Base-by-base conservation (phyloP, 345 rosid genomes). In the Populus euphratica region DNA sequence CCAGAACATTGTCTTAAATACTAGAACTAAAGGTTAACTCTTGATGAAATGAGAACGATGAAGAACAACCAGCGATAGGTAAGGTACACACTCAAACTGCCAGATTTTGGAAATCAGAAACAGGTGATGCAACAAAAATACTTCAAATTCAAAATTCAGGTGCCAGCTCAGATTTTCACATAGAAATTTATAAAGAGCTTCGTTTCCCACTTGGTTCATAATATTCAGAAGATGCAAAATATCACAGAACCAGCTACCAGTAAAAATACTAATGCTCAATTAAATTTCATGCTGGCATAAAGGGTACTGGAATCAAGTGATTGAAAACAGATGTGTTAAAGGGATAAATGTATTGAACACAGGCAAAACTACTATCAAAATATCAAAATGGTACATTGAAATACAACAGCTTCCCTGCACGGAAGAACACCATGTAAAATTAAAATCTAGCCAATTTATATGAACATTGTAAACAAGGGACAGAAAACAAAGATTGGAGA, bases 401-500 rank as follows among this genome's bases (percentile, higher is more conserved):
- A 13, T 35, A 62, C 12, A 31, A 25, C 43, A 7, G 2, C 31
- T 71, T 36, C 36, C 41, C 50, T 35, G 38, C 75, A 56, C 73
- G 12, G 4, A 71, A 65, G 49, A 75, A 41, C 56, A 71, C 12
- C 59, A 63, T 38, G 69, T 14, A 71, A 72, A 70, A 76, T 54
- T 64, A 43, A 20, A 27, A 27, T 59, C 47, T 35, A 63, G 67
- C 59, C 66, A 52, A 64, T 68, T 41, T 10, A 68, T 39, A 50
- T 41, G 54, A 31, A 33, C 23, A 68, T 54, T 17, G 0, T 23
- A 5, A 80, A 65, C 21, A 52, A 21, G 29, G 29, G 49, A 76
- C 75, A 14, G 71, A 74, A 74, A 56, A 82, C 1, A 71, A 59
- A 25, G 18, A 76, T 10, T 17, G 38, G 31, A 79, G 36, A 72